A percentile compares a stretch with the other conserved stretches of the same genome.
These are phyloP conservation scores for Ascoidea rubescens DNA, from an alignment of 805 yeast genomes.

Conservation along the genomic window DNA sequence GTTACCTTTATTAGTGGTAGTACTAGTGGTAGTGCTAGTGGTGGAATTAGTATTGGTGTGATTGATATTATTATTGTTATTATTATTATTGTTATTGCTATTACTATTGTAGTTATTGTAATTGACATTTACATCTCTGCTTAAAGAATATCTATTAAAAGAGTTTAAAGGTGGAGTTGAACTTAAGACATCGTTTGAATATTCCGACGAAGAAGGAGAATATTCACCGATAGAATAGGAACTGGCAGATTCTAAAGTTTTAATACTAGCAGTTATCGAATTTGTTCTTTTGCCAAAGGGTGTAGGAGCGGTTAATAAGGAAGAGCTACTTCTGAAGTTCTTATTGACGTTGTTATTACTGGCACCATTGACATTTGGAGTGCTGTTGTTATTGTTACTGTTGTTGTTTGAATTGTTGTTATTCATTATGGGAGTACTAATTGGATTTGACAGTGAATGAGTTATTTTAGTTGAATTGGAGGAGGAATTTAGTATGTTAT, in stretches of 20 bases:
- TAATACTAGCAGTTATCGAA: background rate
- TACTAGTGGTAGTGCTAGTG: background rate
- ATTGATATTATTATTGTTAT: background rate
- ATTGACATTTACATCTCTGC: background rate
- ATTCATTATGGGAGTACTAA: no score
- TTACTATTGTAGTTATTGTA: background rate
- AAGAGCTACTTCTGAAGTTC: background rate
- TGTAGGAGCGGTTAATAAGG: background rate
- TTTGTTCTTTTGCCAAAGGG: slow-evolving; percentile 1
- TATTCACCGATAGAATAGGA: slow-evolving; percentile 30
- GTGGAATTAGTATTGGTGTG: background rate
- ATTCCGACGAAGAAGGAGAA: slow-evolving; percentile 31
- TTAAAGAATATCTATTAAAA: no score
- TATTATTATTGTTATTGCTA: background rate
- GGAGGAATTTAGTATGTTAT: background rate
- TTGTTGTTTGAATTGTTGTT: background rate
- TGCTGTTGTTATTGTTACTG: no score
- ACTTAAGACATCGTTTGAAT: background rate
- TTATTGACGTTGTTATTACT: background rate
- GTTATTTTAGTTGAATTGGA: background rate
- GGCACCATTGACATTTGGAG: background rate
- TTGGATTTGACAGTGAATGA: no score
- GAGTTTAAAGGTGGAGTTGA: background rate
- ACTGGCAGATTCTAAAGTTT: slow-evolving; percentile 16
- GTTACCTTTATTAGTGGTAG: background rate